Evolutionary conservation across 305 asterid species (phyloP), one percentile per base, ranked within the genome.

Genomic region (Plantago coronopus): DNA sequence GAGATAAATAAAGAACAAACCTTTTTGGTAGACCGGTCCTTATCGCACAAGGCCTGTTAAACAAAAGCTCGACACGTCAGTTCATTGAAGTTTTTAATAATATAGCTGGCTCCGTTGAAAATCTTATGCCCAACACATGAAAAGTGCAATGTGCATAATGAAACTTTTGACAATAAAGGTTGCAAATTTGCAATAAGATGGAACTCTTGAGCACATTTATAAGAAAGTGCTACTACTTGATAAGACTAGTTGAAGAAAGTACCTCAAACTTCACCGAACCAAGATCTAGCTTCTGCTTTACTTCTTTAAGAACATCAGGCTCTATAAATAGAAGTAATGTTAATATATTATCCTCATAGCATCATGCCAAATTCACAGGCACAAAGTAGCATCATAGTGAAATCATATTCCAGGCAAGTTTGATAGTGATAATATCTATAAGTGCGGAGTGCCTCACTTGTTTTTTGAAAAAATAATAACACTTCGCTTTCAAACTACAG

Each of bases 191-290:
- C 12, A 11, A 38, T 11, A 38, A 38, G 22, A 23, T 54, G 27
- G 15, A 53, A 53, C 17, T 40, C 25, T 31, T 23, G 18, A 29
- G n/a, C 57, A 51, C n/a, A 25, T 25, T 4, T 51, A 51, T 51
- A n/a, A 51, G 14, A 5, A 21, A 51, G 58, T 29, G 37, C 7
- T 22, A 43, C 27, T 38, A 27, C 34, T 27, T 27, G 46, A 17
- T 46, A 66, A 37, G 38, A 69, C 20, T 64, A 27, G 61, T 45
- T 21, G 19, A 60, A 59, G 48, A 13, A 15, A 64, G 42, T 69
- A 94, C 99, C 96, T 94, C 97, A 69, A 94, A 94, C 76, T 94
- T 94, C 54, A 90, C 95, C 0, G 95, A 75, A 69, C 97, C 97
- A 65, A 81, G 79, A 68, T 94, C 99, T 43, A 94, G 88, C 74